A percentile compares a stretch with the other conserved stretches of the same genome.
These are phyloP conservation scores for Debaryomyces subglobosus DNA, from an alignment of 1,139 yeast species.

Conservation along the genomic window DNA sequence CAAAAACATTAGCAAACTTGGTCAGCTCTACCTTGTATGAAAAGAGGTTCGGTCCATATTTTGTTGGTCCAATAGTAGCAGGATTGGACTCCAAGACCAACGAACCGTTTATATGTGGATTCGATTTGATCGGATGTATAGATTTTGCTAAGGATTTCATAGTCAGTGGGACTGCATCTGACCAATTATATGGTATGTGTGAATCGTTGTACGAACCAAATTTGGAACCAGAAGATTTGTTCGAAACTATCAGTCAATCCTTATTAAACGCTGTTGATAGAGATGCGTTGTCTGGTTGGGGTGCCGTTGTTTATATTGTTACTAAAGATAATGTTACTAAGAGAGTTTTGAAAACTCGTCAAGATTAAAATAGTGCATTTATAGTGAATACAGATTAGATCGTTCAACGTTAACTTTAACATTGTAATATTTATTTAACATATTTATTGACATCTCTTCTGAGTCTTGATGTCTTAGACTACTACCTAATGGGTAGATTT, in stretches of 20 bases:
- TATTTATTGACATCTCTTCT: background rate
- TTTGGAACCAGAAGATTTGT: conserved; percentile 91
- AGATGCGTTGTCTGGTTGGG: conserved; percentile 98
- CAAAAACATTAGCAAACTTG: conserved; percentile 89
- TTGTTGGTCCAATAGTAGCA: conserved; percentile 95
- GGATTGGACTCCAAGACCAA: conserved; percentile 83
- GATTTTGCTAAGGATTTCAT: conserved; percentile 94
- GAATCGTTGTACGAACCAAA: conserved; percentile 95
- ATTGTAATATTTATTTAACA: background rate
- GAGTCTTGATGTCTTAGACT: background rate
- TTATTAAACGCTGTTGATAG: conserved; percentile 94
- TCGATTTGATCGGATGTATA: conserved; percentile 95
- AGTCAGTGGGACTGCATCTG: conserved; percentile 96
- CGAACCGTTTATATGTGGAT: conserved; percentile 91
- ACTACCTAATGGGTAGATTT: background rate
- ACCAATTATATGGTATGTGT: conserved; percentile 98
- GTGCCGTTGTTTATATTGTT: conserved; percentile 90
- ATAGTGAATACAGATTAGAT: conserved; percentile 8
- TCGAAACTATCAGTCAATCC: conserved; percentile 95
- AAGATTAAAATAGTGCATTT: conserved; percentile 53
- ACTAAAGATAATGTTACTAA: conserved; percentile 91
- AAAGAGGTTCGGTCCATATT: conserved; percentile 94
- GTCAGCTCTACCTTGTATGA: conserved; percentile 90
- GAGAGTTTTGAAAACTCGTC: conserved; percentile 89
- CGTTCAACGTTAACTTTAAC: background rate